These are phyloP conservation scores for Aspergillus sclerotialis DNA, from an alignment of 2,329 filamentous ascomycete species.

Conservation along the genomic window DNA sequence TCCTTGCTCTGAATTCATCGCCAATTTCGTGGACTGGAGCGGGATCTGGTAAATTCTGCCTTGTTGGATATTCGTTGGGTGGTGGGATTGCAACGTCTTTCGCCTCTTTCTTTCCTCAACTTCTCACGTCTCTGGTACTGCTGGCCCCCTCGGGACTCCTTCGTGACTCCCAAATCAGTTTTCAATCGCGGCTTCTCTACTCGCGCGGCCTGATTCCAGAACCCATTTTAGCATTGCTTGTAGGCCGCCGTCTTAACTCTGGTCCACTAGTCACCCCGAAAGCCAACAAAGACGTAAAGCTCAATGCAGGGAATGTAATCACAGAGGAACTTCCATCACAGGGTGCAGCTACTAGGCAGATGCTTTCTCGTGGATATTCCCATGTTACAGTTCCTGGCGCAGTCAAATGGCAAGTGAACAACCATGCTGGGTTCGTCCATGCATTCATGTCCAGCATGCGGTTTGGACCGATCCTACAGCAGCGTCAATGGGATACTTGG, in stretches of 20 bases:
- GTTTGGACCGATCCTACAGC: conserved; percentile 61
- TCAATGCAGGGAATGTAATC: conserved; percentile 35
- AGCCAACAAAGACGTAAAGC: conserved; percentile 21
- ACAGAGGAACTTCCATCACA: conserved; percentile 34
- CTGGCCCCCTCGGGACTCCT: conserved; percentile 75
- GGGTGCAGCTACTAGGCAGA: conserved; percentile 31
- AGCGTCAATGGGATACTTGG: conserved; percentile 55
- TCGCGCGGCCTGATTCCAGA: conserved; percentile 54
- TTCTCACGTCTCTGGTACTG: conserved; percentile 65
- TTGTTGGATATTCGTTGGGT: conserved; percentile 75
- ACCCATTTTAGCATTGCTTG: conserved; percentile 45
- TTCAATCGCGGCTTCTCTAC: conserved; percentile 58
- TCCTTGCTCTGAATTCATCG: conserved; percentile 64
- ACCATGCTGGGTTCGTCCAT: conserved; percentile 60
- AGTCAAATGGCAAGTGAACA: conserved; percentile 61
- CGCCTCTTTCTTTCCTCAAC: conserved; percentile 58
- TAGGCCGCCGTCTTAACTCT: conserved; percentile 45
- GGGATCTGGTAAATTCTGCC: conserved; percentile 51
- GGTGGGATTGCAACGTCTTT: conserved; percentile 68
- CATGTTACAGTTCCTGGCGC: conserved; percentile 54
- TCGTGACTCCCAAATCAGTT: conserved; percentile 54
- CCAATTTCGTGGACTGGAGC: conserved; percentile 57
- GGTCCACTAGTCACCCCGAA: conserved; percentile 29
- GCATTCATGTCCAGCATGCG: conserved; percentile 67
- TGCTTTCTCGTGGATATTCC: conserved; percentile 47